Evolutionary conservation across 331 rosid species (phyloP).

Genomic region (Malus hybrid): DNA sequence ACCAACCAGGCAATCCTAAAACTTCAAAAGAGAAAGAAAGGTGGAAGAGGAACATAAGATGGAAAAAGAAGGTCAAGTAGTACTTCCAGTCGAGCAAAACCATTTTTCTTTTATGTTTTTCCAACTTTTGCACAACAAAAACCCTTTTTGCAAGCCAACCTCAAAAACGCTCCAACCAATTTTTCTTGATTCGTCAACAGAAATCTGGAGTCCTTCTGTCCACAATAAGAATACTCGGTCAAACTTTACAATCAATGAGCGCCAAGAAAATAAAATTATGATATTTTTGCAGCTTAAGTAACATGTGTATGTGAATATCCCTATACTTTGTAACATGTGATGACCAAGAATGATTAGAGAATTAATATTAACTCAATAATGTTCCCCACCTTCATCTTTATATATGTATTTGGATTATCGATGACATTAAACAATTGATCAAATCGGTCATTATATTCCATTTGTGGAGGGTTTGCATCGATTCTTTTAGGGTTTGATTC

Average conservation of each 20-base stretch:
- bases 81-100: neutral
- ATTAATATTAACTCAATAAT: neutral
- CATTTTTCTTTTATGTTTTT: neutral
- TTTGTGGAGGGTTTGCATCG: neutral
- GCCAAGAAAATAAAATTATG: neutral
- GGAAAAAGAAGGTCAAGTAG: neutral
- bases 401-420: neutral
- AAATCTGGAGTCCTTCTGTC: neutral
- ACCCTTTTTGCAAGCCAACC: slow-evolving; percentile 1
- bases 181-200: neutral
- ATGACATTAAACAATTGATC: neutral
- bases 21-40: neutral
- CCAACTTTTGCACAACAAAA: neutral
- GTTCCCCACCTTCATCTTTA: neutral
- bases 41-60: neutral
- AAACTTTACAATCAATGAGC: neutral
- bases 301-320: neutral
- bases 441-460: neutral
- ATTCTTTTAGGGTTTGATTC: neutral
- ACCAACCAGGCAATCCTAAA: neutral
- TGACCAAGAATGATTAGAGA: neutral
- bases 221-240: slow-evolving; percentile 10
- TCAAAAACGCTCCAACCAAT: neutral
- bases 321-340: neutral
- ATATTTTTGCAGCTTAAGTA: neutral